phyloP scores from a whole-genome alignment of 2,329 filamentous ascomycete genomes.

The Aureobasidium sp. region DNA sequence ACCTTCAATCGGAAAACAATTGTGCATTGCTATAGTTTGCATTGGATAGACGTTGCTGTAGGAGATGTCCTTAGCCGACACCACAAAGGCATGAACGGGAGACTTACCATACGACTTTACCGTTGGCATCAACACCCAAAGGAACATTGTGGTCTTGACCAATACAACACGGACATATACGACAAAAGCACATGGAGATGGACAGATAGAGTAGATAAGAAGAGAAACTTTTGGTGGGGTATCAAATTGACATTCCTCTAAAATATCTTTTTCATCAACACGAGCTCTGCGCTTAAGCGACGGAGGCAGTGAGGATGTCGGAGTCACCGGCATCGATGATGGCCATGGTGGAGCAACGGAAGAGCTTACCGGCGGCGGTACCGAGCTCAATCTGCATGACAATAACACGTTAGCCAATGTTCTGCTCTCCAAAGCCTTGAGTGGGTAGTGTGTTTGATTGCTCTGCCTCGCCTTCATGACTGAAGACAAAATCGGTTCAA shows the following conservation, averaged over 20 bases:
- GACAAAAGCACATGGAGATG: neutral
- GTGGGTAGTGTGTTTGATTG: constrained; percentile 32
- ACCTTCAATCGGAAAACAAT: neutral
- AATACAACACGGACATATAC: neutral
- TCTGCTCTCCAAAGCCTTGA: constrained; percentile 80
- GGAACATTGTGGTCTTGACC: too few relatives aligned
- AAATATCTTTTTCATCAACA: neutral
- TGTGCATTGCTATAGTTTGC: neutral
- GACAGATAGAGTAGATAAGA: neutral
- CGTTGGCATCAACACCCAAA: too few relatives aligned
- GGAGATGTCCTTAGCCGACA: neutral
- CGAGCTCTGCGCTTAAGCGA: constrained; percentile 28
- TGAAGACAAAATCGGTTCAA: neutral
- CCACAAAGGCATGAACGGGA: too few relatives aligned
- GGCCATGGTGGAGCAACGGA: constrained; percentile 95
- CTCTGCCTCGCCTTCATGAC: neutral
- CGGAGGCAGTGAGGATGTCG: constrained; percentile 81
- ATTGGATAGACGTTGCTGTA: neutral
- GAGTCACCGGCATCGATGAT: constrained; percentile 94
- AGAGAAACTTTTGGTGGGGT: constrained; percentile 15
- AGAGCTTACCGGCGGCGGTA: constrained; percentile 97
- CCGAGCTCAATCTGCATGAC: constrained; percentile 83
- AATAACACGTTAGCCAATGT: constrained; percentile 43
- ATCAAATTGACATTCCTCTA: constrained; percentile 14
- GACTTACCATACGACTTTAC: neutral